A percentile compares a stretch with the other conserved stretches of the same genome.
Conservation (phyloP, 23 red algal species). For the Agarophyton chilense region DNA sequence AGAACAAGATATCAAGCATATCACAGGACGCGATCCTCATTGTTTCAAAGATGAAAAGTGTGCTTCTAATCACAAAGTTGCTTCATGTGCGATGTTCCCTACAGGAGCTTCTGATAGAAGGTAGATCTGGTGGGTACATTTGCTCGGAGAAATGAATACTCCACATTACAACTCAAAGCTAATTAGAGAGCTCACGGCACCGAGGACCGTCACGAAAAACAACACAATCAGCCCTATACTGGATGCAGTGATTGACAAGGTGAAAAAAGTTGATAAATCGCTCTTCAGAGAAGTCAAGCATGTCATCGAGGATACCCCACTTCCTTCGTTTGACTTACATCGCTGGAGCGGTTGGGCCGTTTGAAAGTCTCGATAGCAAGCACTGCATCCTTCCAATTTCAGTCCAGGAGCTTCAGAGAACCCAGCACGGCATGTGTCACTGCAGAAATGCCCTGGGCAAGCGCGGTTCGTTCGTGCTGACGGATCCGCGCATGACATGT, state of each 20-base stretch:
- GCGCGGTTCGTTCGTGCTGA: constrained; percentile 12
- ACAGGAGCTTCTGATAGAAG: constrained; percentile 43
- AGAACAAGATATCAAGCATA: constrained; percentile 4
- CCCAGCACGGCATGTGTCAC: constrained; percentile 43
- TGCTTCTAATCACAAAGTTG: constrained; percentile 46
- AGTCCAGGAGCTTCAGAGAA: not conserved
- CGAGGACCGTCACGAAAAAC: constrained; percentile 32
- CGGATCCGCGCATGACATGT: constrained; percentile 25
- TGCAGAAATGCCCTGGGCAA: constrained; percentile 66
- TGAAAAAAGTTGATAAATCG: constrained; percentile 25
- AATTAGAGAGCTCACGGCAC: constrained; percentile 41
- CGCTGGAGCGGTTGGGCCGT: not conserved
- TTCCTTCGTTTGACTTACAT: constrained; percentile 49
- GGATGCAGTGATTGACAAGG: constrained; percentile 26
- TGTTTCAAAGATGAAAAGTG: not conserved
- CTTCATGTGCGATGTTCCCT: constrained; percentile 41
- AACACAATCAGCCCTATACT: constrained; percentile 29
- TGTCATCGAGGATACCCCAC: not conserved
- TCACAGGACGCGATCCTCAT: not conserved
- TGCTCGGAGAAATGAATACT: not conserved
- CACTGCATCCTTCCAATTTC: constrained; percentile 24
- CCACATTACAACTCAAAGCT: constrained; percentile 49
- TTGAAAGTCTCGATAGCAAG: constrained; percentile 30
- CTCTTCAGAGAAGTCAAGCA: constrained; percentile 28
- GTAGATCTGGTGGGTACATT: not conserved